phyloP scores from a whole-genome alignment of 208 protist genomes.

The Trypanosoma brucei region DNA sequence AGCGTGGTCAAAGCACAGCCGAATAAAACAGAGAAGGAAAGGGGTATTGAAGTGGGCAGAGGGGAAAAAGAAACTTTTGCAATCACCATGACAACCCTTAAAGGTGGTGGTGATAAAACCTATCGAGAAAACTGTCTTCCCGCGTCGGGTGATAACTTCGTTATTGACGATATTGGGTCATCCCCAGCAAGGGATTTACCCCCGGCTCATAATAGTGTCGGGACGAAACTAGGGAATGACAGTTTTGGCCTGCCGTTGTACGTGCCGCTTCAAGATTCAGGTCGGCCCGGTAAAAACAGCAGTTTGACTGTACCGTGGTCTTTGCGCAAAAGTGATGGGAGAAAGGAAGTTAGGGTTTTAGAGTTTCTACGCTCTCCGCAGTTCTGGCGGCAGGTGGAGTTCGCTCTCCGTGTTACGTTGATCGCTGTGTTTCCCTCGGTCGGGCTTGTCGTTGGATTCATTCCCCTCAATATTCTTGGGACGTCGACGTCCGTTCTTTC shows the following conservation, averaged over 20 bases:
- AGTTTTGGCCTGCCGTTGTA: slow-evolving; percentile 68
- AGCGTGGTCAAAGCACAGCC: too few species aligned
- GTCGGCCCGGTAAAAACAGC: slow-evolving; percentile 14
- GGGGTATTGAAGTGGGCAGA: too few species aligned
- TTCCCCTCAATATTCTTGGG: slow-evolving; percentile 55
- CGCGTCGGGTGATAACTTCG: not conserved
- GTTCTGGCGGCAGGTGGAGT: slow-evolving; percentile 83
- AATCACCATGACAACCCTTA: too few species aligned
- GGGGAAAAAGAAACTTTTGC: too few species aligned
- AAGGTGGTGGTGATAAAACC: too few species aligned
- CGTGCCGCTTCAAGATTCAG: slow-evolving; percentile 32
- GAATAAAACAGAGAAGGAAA: too few species aligned
- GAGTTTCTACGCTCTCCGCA: slow-evolving; percentile 45
- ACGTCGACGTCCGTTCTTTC: slow-evolving; percentile 65
- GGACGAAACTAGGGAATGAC: slow-evolving; percentile 21
- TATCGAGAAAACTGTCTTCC: too few species aligned
- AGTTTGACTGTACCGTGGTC: slow-evolving; percentile 67
- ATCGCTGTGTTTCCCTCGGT: slow-evolving; percentile 58
- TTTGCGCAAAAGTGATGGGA: slow-evolving; percentile 25
- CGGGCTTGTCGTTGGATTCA: slow-evolving; percentile 47
- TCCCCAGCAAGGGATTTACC: not conserved
- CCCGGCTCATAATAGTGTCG: too few species aligned
- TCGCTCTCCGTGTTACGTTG: slow-evolving; percentile 64
- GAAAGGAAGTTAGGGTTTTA: slow-evolving; percentile 46
- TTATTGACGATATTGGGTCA: not conserved